phyloP scores from a whole-genome alignment of 305 asterid genomes.

The Plantago lanceolata region DNA sequence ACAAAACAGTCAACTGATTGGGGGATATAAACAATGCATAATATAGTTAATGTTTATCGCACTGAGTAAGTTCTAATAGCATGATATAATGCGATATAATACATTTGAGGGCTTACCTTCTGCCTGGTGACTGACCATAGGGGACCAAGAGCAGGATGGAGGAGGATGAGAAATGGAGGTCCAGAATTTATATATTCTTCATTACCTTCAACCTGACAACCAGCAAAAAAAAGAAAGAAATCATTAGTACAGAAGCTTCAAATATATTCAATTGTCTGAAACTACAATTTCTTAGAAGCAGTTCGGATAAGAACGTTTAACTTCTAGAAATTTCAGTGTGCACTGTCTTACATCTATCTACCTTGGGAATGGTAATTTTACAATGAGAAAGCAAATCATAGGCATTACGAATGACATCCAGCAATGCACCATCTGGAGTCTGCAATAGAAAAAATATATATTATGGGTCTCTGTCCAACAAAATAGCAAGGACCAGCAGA shows the following conservation, averaged over 20 bases:
- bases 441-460: conserved; percentile 41
- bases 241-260: background rate
- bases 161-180: conserved; percentile 89
- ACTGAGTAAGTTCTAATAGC: conserved; percentile 14
- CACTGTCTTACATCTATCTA: conserved; percentile 29
- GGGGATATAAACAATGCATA: conserved; percentile 1
- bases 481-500: conserved; percentile 7
- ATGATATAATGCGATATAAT: conserved; percentile 10
- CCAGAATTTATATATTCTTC: conserved; percentile 72
- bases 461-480: conserved; percentile 5
- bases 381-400: conserved; percentile 84
- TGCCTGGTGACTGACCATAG: conserved; percentile 94
- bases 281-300: background rate
- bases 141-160: conserved; percentile 98
- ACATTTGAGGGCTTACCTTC: conserved; percentile 47
- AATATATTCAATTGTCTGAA: background rate
- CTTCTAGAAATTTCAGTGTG: background rate
- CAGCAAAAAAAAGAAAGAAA: conserved; percentile 3
- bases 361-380: conserved; percentile 76
- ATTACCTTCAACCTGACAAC: conserved; percentile 65
- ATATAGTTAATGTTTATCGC: conserved; percentile 9
- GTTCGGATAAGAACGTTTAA: background rate
- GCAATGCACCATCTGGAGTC: conserved; percentile 96
- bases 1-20: conserved; percentile 25
- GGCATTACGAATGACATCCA: conserved; percentile 96